phyloP scores from a whole-genome alignment of 2,329 filamentous ascomycete species.

The Diaporthe helianthi region DNA sequence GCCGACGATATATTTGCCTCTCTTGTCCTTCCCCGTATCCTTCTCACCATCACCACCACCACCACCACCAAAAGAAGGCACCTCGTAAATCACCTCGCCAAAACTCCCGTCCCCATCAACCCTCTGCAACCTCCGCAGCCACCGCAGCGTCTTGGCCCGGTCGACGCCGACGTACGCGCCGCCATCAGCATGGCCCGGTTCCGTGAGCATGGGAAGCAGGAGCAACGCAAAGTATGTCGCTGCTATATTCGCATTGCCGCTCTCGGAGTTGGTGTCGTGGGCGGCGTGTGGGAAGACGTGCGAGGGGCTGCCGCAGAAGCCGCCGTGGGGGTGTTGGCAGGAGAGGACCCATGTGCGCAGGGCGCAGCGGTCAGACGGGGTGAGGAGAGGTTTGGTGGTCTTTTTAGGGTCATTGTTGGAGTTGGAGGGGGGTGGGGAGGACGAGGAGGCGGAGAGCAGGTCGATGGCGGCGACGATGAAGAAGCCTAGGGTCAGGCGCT shows the following conservation, averaged over 20 bases:
- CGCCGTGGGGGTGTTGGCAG: conserved; percentile 85
- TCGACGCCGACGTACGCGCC: conserved; percentile 69
- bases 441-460: conserved; percentile 69
- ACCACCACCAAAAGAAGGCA: conserved; percentile 40
- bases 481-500: conserved; percentile 86
- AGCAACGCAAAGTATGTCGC: conserved; percentile 90
- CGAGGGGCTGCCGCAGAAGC: conserved; percentile 86
- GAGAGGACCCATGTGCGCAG: conserved; percentile 81
- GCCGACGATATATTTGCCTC: conserved; percentile 54
- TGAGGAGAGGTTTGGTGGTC: conserved; percentile 49
- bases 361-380: conserved; percentile 50
- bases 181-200: conserved; percentile 46
- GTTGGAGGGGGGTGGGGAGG: conserved; percentile 48
- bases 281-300: conserved; percentile 53
- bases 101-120: conserved; percentile 78
- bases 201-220: conserved; percentile 64
- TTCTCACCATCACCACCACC: conserved; percentile 49
- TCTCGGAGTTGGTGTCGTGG: conserved; percentile 41
- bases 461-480: conserved; percentile 89
- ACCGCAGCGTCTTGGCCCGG: conserved; percentile 70
- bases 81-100: conserved; percentile 75
- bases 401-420: neutral
- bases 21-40: conserved; percentile 36
- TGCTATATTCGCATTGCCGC: conserved; percentile 70
- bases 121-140: conserved; percentile 80